These are phyloP conservation scores for Phaeomoniella chlamydospora DNA, from an alignment of 2,329 filamentous ascomycete species.

Conservation along the genomic window DNA sequence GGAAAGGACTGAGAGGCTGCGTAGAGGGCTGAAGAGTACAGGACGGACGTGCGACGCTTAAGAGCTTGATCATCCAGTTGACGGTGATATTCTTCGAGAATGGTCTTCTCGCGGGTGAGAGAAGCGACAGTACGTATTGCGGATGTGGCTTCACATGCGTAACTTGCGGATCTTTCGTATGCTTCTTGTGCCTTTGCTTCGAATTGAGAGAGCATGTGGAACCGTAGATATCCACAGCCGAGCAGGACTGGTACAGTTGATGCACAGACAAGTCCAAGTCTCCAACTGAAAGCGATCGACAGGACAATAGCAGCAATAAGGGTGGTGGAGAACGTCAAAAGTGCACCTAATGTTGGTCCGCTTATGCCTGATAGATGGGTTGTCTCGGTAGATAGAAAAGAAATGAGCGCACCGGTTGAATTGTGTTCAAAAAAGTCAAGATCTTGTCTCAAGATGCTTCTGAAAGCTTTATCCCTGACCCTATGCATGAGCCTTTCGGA, in stretches of 20 bases:
- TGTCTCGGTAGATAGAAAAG: constrained; percentile 66
- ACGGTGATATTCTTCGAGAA: constrained; percentile 49
- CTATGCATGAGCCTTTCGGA: constrained; percentile 70
- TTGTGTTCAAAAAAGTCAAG: constrained; percentile 74
- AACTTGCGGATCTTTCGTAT: constrained; percentile 58
- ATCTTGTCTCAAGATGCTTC: constrained; percentile 71
- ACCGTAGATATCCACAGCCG: constrained; percentile 58
- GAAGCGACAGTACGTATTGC: constrained; percentile 73
- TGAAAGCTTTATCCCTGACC: constrained; percentile 59
- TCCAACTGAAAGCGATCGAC: constrained; percentile 61
- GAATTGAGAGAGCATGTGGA: constrained; percentile 60
- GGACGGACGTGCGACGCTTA: constrained; percentile 10
- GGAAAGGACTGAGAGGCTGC: constrained; percentile 18
- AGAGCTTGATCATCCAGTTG: constrained; percentile 32
- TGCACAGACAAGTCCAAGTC: constrained; percentile 61
- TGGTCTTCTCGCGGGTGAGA: constrained; percentile 62
- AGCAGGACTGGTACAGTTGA: constrained; percentile 57
- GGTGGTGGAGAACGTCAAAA: constrained; percentile 62
- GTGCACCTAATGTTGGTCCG: constrained; percentile 65
- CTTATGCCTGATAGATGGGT: constrained; percentile 72
- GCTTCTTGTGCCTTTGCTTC: constrained; percentile 57
- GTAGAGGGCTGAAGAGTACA: constrained; percentile 13
- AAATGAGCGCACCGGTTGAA: constrained; percentile 63
- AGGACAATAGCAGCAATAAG: constrained; percentile 54
- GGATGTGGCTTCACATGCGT: constrained; percentile 69